phyloP scores from a whole-genome alignment of 1,139 yeast genomes.

The Debaryomyces fabryi region DNA sequence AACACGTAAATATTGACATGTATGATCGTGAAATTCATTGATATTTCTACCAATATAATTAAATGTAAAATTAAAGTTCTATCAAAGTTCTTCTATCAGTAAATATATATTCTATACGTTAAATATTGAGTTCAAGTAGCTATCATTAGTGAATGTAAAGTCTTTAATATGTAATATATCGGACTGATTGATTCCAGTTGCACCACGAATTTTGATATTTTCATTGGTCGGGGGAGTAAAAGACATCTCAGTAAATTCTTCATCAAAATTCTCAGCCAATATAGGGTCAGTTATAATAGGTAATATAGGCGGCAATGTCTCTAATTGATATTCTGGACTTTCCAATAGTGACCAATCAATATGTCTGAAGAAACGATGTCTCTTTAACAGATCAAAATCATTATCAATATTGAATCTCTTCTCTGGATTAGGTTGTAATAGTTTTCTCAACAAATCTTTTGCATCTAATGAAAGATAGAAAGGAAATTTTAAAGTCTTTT shows the following conservation, averaged over 20 bases:
- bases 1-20: not conserved
- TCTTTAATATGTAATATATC: constrained; percentile 47
- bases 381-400: constrained; percentile 54
- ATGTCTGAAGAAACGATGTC: constrained; percentile 78
- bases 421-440: constrained; percentile 72
- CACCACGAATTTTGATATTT: not conserved
- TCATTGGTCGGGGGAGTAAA: constrained; percentile 42
- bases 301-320: constrained; percentile 72
- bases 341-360: constrained; percentile 76
- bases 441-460: constrained; percentile 73
- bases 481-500: constrained; percentile 76
- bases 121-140: constrained; percentile 25
- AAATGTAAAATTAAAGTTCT: not conserved
- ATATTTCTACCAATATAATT: not conserved
- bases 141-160: constrained; percentile 48
- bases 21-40: not conserved
- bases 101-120: not conserved
- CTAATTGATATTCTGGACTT: constrained; percentile 31
- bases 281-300: constrained; percentile 86
- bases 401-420: constrained; percentile 73
- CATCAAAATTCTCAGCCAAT: constrained; percentile 89
- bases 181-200: constrained; percentile 13
- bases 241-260: constrained; percentile 81
- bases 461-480: constrained; percentile 83
- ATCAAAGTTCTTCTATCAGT: not conserved